These are phyloP conservation scores for Otatea glauca DNA, from an alignment of 176 grass and related monocot genomes.

Conservation along the genomic window DNA sequence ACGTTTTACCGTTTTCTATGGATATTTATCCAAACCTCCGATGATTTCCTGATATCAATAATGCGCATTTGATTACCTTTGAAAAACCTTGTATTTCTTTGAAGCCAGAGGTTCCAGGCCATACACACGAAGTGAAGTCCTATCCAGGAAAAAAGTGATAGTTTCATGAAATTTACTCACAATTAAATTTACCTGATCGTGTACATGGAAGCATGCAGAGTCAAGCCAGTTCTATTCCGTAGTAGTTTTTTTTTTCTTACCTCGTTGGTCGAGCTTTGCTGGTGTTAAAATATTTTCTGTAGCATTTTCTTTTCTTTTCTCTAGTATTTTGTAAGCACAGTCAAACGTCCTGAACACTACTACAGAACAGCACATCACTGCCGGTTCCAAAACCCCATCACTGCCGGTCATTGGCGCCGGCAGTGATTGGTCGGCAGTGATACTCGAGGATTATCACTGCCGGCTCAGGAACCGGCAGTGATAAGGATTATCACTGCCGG, in stretches of 20 bases:
- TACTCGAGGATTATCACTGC: no score
- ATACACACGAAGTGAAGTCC: background rate
- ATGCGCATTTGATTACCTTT: constrained; percentile 15
- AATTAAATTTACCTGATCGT: background rate
- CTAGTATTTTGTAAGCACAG: no score
- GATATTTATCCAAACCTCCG: background rate
- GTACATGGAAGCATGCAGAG: background rate
- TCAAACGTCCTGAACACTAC: no score
- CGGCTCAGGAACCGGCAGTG: no score
- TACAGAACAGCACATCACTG: no score
- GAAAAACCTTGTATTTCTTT: background rate
- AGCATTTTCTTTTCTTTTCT: no score
- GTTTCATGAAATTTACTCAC: no score
- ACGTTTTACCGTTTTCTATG: background rate
- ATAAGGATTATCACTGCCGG: no score
- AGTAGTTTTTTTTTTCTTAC: background rate
- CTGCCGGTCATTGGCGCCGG: no score
- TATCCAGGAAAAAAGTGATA: background rate
- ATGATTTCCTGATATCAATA: background rate
- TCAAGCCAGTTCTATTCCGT: background rate
- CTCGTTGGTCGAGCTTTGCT: no score
- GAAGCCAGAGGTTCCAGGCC: background rate
- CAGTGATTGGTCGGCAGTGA: no score
- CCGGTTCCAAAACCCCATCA: no score
- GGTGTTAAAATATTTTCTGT: background rate